Evolutionary conservation across 345 rosid genomes (phyloP), one percentile per base, ranked within the genome.

Genomic region (Lepidium sativum): DNA sequence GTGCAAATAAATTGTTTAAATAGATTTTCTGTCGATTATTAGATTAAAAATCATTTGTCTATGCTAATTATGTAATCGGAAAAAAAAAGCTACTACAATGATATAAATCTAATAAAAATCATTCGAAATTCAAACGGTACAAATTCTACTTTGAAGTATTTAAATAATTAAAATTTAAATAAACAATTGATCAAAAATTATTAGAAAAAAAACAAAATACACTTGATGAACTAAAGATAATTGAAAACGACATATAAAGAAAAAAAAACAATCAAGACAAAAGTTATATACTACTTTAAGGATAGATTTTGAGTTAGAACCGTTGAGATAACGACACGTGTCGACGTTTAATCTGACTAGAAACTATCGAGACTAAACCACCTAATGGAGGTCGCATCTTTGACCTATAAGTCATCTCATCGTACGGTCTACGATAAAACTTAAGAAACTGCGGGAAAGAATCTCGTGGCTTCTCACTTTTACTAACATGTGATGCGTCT

Each of bases 391-490:
- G 96, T 76, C 87, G 74, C 99, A 95, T 95, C 91, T 84, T 91
- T 54, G 99, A 88, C 81, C 97, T 80, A 54, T 95, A 95, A 23
- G 90, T 70, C 97, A 95, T 91, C 89, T 95, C 99, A 60, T 91
- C 95, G 71, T 95, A 95, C 66, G 97, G 99, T 78, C 91, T 78
- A 48, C 92, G 74, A 57, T 95, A 91, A 63, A 95, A 82, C 75
- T 85, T 86, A 68, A 88, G 73, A 48, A 80, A 91, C 20, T 88
- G 92, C 38, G 73, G 15, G 72, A 95, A 95, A 70, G 88, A 78
- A 39, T 88, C 92, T 8, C 89, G 79, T 16, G 86, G 81, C 68
- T 70, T 85, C 42, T 86, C 92, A 10, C 72, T 53, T 79, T 65
- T 79, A 81, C 80, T 80, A 60, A 80, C 85, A 73, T 82, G 91